These are phyloP conservation scores for Yarrowia hollandica DNA, from an alignment of 805 yeast species.

Conservation along the genomic window DNA sequence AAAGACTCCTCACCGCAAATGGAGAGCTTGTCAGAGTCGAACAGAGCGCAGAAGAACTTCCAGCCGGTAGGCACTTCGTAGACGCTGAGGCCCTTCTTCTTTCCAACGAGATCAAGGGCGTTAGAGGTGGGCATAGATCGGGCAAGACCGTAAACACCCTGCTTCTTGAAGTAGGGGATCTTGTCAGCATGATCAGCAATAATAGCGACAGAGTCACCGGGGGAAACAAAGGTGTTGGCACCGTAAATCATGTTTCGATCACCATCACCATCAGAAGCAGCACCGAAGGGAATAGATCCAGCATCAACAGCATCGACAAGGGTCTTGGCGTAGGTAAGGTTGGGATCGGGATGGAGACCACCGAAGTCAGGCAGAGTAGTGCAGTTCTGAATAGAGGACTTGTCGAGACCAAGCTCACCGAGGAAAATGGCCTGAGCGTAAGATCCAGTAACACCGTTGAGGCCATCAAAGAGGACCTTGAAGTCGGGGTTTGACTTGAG, in stretches of 20 bases:
- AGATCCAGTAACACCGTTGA: constrained; percentile 97
- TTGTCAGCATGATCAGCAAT: constrained; percentile 89
- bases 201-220: constrained; percentile 97
- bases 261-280: constrained; percentile 99
- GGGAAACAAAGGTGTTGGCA: constrained; percentile 89
- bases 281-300: constrained; percentile 86
- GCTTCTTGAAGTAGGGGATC: constrained; percentile 87
- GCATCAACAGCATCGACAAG: constrained; percentile 83
- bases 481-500: constrained; percentile 57
- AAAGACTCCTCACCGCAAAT: constrained; percentile 98
- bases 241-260: constrained; percentile 99
- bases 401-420: constrained; percentile 78
- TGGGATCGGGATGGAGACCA: constrained; percentile 97
- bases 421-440: constrained; percentile 83
- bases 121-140: constrained; percentile 97
- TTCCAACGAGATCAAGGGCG: constrained; percentile 90
- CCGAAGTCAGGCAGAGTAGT: constrained; percentile 88
- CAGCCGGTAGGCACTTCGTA: constrained; percentile 99
- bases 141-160: constrained; percentile 90
- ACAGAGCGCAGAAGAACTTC: constrained; percentile 95
- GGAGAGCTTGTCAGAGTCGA: constrained; percentile 88
- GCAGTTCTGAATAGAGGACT: constrained; percentile 71
- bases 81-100: constrained; percentile 64
- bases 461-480: constrained; percentile 79
- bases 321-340: constrained; percentile 87